These are phyloP conservation scores for Ophiostoma ips DNA, from an alignment of 2,329 filamentous ascomycete species.

Conservation along the genomic window DNA sequence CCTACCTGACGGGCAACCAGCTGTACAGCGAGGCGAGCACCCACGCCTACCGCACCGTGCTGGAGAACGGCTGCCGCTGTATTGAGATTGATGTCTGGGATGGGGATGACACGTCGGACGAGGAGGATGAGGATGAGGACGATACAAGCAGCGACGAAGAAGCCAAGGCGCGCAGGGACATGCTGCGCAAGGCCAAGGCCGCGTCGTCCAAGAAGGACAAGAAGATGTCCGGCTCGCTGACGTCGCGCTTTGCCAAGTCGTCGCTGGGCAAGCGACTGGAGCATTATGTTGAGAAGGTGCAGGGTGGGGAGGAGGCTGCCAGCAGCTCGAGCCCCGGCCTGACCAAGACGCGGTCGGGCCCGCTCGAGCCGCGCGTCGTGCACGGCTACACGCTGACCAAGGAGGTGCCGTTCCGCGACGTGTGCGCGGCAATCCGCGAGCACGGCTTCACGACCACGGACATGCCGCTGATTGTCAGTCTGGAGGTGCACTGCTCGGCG, in stretches of 20 bases:
- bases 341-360: neutral
- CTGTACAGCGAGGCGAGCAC: constrained; percentile 76
- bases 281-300: constrained; percentile 20
- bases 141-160: constrained; percentile 26
- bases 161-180: constrained; percentile 37
- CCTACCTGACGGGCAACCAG: constrained; percentile 81
- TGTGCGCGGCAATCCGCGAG: constrained; percentile 68
- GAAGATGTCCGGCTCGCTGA: constrained; percentile 29
- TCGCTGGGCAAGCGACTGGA: constrained; percentile 30
- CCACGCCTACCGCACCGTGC: constrained; percentile 71
- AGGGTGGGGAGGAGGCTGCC: constrained; percentile 7
- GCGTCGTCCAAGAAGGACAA: constrained; percentile 43
- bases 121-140: neutral
- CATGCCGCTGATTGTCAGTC: constrained; percentile 79
- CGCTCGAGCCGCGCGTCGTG: constrained; percentile 58
- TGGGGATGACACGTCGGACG: neutral
- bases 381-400: constrained; percentile 88
- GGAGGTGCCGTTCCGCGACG: constrained; percentile 72
- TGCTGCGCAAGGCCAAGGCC: constrained; percentile 50
- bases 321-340: neutral
- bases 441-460: constrained; percentile 63
- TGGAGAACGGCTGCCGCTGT: constrained; percentile 76
- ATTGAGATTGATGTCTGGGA: constrained; percentile 77
- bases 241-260: constrained; percentile 33
- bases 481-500: constrained; percentile 75